These are phyloP conservation scores for Calocybe gangraenosa DNA, from an alignment of 768 basidiomycete genomes.

Conservation along the genomic window DNA sequence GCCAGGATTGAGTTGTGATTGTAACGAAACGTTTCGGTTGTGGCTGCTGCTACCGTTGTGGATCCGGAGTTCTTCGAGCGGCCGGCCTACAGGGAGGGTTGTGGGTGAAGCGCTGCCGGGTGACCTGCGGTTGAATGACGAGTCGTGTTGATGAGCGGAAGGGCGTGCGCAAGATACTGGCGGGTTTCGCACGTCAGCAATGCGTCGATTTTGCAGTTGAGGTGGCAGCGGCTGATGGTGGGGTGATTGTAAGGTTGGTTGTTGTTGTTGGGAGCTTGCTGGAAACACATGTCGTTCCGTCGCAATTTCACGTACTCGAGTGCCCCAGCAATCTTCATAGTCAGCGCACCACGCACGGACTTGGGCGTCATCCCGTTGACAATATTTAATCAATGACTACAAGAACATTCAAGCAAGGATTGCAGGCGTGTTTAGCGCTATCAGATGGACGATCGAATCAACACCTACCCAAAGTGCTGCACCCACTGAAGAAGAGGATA, in stretches of 20 bases:
- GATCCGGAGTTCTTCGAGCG: constrained; percentile 31
- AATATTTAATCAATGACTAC: constrained; percentile 65
- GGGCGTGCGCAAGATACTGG: constrained; percentile 22
- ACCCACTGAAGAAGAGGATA: constrained; percentile 42
- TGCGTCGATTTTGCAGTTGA: constrained; percentile 22
- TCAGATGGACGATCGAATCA: not conserved
- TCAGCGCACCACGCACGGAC: constrained; percentile 57
- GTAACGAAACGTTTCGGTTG: constrained; percentile 2
- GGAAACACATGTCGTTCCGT: constrained; percentile 29
- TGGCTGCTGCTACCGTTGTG: constrained; percentile 19
- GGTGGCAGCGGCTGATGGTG: constrained; percentile 4
- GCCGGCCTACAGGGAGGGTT: constrained; percentile 27
- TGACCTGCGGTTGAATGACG: constrained; percentile 21
- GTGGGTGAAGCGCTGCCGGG: constrained; percentile 24
- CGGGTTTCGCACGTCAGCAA: constrained; percentile 28
- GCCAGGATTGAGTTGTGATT: constrained; percentile 11
- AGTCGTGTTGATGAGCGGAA: constrained; percentile 26
- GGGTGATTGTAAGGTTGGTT: constrained; percentile 17
- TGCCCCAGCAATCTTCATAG: constrained; percentile 66
- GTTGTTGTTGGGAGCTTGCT: constrained; percentile 16
- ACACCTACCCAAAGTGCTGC: constrained; percentile 55
- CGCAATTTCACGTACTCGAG: constrained; percentile 47
- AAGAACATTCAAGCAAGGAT: constrained; percentile 6
- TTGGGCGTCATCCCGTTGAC: constrained; percentile 48
- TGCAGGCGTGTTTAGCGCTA: constrained; percentile 10